A percentile compares a stretch with the other conserved stretches of the same genome.
Conservation (phyloP, 148 eudicot genomes). For the Vaccinium macrocarpon region DNA sequence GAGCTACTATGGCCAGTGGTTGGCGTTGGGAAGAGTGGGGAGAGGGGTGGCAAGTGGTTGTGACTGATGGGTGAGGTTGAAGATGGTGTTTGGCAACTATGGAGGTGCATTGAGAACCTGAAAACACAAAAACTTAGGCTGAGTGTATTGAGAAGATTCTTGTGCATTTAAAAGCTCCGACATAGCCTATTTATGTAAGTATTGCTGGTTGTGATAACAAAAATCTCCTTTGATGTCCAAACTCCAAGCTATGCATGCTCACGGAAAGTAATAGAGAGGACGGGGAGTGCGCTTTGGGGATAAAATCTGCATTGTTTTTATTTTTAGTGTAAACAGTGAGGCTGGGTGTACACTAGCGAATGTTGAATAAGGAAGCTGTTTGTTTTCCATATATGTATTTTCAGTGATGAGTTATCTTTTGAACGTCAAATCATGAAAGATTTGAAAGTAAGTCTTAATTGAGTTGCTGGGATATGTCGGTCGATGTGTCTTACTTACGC, state of each 20-base stretch:
- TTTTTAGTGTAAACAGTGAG: neutral
- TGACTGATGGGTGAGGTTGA: too few relatives aligned
- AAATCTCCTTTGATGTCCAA: neutral
- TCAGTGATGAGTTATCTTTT: neutral
- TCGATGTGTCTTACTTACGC: slow-evolving; percentile 95
- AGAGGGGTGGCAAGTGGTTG: too few relatives aligned
- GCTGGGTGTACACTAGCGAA: neutral
- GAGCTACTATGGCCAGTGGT: too few relatives aligned
- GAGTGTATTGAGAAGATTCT: too few relatives aligned
- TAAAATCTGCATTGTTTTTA: neutral
- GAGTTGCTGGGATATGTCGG: slow-evolving; percentile 48
- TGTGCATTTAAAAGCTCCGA: too few relatives aligned
- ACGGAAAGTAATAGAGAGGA: neutral
- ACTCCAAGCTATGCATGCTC: neutral
- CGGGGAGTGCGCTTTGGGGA: neutral
- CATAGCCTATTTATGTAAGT: neutral
- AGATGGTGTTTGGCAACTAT: too few relatives aligned
- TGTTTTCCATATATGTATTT: neutral
- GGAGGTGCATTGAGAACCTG: neutral
- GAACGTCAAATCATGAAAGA: neutral
- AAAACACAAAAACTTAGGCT: neutral
- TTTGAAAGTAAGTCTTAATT: neutral
- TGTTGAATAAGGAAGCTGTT: neutral
- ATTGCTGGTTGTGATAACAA: neutral
- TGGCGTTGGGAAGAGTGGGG: too few relatives aligned